Evolutionary conservation across 345 rosid genomes (phyloP).

Genomic region (Linum lewisii): DNA sequence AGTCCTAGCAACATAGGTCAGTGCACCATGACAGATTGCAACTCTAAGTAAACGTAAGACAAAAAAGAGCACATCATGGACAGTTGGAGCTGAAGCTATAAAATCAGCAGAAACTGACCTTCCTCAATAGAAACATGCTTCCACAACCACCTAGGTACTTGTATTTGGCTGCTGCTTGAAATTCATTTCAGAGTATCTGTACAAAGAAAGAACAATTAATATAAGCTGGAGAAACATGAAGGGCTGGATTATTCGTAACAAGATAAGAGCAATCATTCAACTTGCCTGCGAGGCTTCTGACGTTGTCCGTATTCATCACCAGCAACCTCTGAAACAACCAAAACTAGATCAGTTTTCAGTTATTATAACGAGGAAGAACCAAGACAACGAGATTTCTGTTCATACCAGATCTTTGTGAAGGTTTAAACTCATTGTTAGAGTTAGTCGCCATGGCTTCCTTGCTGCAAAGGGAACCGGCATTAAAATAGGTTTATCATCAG

Average conservation of each 20-base stretch:
- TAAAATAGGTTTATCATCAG: background rate
- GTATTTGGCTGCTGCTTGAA: constrained; percentile 57
- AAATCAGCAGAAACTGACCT: constrained; percentile 25
- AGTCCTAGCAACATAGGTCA: no score
- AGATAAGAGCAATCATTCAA: background rate
- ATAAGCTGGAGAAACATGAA: background rate
- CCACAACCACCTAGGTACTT: constrained; percentile 20
- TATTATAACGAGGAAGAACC: background rate
- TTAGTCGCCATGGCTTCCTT: constrained; percentile 37
- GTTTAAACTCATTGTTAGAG: constrained; percentile 38
- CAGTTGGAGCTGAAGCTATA: background rate
- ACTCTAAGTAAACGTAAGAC: constrained; percentile 13
- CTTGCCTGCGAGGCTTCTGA: constrained; percentile 54
- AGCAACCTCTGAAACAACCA: constrained; percentile 30
- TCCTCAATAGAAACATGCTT: constrained; percentile 26
- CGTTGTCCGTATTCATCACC: constrained; percentile 50
- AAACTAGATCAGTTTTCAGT: background rate
- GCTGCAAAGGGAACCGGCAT: constrained; percentile 29
- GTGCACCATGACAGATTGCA: no score
- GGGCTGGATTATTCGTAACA: background rate
- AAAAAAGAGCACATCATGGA: background rate
- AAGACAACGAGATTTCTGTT: background rate
- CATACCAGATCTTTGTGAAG: constrained; percentile 51
- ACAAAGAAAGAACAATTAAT: constrained; percentile 7
- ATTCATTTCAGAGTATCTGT: constrained; percentile 72